Evolutionary conservation across 768 basidiomycete species (phyloP).

Genomic region (Amanita subjunquillea): DNA sequence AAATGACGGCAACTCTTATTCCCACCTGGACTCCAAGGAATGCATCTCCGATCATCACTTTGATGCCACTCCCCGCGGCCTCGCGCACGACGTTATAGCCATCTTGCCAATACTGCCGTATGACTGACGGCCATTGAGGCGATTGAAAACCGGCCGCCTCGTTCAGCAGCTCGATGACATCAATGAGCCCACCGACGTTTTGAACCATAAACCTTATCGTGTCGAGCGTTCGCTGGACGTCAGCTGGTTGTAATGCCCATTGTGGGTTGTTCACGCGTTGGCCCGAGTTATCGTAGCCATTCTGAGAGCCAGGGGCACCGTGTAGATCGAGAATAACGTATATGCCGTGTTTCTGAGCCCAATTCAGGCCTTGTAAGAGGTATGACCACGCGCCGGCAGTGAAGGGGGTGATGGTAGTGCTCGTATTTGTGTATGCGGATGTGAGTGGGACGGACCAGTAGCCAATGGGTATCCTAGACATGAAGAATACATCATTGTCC

Average conservation of each 20-base stretch:
- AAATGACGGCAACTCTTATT: not conserved
- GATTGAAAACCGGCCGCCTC: constrained; percentile 52
- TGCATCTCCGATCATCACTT: constrained; percentile 67
- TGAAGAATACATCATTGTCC: not conserved
- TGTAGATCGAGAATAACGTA: constrained; percentile 73
- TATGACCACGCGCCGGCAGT: constrained; percentile 61
- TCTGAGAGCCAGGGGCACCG: constrained; percentile 58
- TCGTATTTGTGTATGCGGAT: constrained; percentile 37
- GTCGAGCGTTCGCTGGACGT: constrained; percentile 45
- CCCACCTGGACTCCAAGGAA: constrained; percentile 49
- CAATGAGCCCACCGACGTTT: constrained; percentile 44
- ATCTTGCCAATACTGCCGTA: constrained; percentile 47
- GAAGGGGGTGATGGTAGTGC: constrained; percentile 41
- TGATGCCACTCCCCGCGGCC: constrained; percentile 32
- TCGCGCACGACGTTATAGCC: constrained; percentile 50
- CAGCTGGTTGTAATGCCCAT: constrained; percentile 45
- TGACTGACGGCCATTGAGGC: constrained; percentile 27
- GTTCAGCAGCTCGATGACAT: constrained; percentile 61
- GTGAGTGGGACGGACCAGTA: constrained; percentile 74
- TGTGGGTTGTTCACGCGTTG: constrained; percentile 43
- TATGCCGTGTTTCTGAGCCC: constrained; percentile 51
- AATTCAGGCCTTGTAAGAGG: constrained; percentile 49
- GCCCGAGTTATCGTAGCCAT: constrained; percentile 71
- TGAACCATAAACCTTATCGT: constrained; percentile 43
- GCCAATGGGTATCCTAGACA: constrained; percentile 54